Conservation (phyloP, 495 filamentous ascomycete species). For the Apodospora peruviana region DNA sequence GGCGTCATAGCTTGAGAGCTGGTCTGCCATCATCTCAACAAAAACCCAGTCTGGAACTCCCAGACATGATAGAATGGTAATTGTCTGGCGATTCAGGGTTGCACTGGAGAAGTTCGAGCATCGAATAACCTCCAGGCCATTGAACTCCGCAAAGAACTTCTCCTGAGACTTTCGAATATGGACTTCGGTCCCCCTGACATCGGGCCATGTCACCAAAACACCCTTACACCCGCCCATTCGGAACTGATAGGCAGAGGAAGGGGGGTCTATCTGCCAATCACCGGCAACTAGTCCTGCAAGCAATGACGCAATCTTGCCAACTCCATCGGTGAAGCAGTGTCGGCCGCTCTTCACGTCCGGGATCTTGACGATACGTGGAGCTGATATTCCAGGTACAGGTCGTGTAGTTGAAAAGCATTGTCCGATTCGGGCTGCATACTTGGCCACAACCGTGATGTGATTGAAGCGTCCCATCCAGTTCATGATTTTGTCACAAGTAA, state of each 20-base stretch:
- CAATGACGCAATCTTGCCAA: constrained; percentile 82
- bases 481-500: constrained; percentile 72
- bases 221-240: constrained; percentile 90
- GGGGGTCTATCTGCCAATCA: constrained; percentile 52
- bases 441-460: constrained; percentile 72
- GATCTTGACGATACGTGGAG: constrained; percentile 41
- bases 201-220: constrained; percentile 66
- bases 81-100: constrained; percentile 83
- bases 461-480: constrained; percentile 84
- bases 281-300: constrained; percentile 63
- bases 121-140: constrained; percentile 77
- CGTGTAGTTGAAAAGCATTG: constrained; percentile 95
- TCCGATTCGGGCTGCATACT: constrained; percentile 79
- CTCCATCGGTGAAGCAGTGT: constrained; percentile 81
- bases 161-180: constrained; percentile 76
- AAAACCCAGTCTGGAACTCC: constrained; percentile 69
- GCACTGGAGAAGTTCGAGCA: constrained; percentile 69
- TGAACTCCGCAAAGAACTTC: constrained; percentile 73
- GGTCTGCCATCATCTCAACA: constrained; percentile 54
- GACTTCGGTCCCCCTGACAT: constrained; percentile 55
- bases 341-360: constrained; percentile 61
- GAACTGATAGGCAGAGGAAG: constrained; percentile 85
- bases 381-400: constrained; percentile 47
- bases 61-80: constrained; percentile 72
- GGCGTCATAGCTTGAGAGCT: constrained; percentile 57